phyloP scores from a whole-genome alignment of 257 asterid species.

The Gynochthodes officinalis region DNA sequence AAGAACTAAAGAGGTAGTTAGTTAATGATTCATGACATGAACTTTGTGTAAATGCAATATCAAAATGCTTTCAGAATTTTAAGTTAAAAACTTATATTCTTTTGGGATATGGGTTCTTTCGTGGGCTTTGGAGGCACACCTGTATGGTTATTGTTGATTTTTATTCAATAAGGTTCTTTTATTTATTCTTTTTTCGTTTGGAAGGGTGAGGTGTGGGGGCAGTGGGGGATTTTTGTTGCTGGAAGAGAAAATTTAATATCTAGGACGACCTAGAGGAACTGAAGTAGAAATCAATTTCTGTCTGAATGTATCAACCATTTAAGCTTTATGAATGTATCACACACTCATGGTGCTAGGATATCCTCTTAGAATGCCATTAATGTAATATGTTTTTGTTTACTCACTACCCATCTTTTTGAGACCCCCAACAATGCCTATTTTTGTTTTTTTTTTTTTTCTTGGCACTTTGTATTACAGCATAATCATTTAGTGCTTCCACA shows the following conservation, averaged over 20 bases:
- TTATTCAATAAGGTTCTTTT: neutral
- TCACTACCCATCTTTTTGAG: neutral
- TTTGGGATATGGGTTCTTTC: neutral
- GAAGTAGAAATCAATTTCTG: too few relatives aligned
- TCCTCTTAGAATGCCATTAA: too few relatives aligned
- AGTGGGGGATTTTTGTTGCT: too few relatives aligned
- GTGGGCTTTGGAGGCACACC: neutral
- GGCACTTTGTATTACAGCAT: neutral
- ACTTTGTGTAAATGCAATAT: neutral
- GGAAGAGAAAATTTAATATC: too few relatives aligned
- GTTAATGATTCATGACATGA: neutral
- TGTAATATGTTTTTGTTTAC: constrained; percentile 8
- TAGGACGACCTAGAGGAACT: too few relatives aligned
- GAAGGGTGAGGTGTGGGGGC: too few relatives aligned
- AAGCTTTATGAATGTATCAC: neutral
- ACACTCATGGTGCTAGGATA: neutral
- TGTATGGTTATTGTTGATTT: neutral
- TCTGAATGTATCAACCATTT: too few relatives aligned
- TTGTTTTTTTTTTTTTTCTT: neutral
- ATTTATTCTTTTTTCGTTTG: neutral
- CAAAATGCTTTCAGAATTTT: neutral
- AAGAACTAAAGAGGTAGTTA: neutral
- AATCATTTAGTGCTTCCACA: neutral
- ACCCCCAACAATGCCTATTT: neutral
- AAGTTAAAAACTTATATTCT: too few relatives aligned